These are phyloP conservation scores for Tulasnella sp. DNA, from an alignment of 768 basidiomycete species.

Conservation along the genomic window DNA sequence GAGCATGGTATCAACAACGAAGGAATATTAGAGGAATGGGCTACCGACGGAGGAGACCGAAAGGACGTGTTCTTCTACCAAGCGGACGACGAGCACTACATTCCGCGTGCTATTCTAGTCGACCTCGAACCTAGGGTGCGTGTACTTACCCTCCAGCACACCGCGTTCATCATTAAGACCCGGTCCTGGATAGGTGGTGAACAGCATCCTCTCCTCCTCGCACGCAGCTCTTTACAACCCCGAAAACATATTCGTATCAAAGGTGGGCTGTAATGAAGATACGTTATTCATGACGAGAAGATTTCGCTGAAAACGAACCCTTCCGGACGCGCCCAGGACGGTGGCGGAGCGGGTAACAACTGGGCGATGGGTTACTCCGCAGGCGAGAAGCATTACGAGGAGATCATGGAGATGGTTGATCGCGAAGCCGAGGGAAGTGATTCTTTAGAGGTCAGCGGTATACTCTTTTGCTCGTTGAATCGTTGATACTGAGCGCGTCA, in stretches of 20 bases:
- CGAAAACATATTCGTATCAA: slow-evolving; percentile 91
- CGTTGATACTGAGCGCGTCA: background rate
- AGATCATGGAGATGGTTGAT: slow-evolving; percentile 98
- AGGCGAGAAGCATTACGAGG: slow-evolving; percentile 87
- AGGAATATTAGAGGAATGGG: slow-evolving; percentile 95
- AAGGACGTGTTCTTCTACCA: slow-evolving; percentile 99
- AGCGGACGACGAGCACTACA: slow-evolving; percentile 99
- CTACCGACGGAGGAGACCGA: slow-evolving; percentile 86
- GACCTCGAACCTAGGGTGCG: slow-evolving; percentile 92
- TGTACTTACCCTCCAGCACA: slow-evolving; percentile 9
- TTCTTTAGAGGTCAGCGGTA: slow-evolving; percentile 42
- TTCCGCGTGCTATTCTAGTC: slow-evolving; percentile 90
- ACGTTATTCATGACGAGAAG: too few species aligned
- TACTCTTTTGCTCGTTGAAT: background rate
- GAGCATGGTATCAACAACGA: slow-evolving; percentile 97
- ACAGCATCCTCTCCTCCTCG: slow-evolving; percentile 80
- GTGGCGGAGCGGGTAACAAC: slow-evolving; percentile 98
- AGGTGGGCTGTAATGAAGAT: slow-evolving; percentile 27
- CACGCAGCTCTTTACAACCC: slow-evolving; percentile 91
- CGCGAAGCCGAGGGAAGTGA: slow-evolving; percentile 97
- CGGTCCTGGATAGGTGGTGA: slow-evolving; percentile 64
- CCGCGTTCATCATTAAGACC: background rate
- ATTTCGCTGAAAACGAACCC: background rate
- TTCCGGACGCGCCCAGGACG: slow-evolving; percentile 36
- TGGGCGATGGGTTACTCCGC: slow-evolving; percentile 93